Evolutionary conservation across 371 early-diverging fungal species (phyloP), one percentile per base, ranked within the genome.

Genomic region (Mucor lusitanicus): DNA sequence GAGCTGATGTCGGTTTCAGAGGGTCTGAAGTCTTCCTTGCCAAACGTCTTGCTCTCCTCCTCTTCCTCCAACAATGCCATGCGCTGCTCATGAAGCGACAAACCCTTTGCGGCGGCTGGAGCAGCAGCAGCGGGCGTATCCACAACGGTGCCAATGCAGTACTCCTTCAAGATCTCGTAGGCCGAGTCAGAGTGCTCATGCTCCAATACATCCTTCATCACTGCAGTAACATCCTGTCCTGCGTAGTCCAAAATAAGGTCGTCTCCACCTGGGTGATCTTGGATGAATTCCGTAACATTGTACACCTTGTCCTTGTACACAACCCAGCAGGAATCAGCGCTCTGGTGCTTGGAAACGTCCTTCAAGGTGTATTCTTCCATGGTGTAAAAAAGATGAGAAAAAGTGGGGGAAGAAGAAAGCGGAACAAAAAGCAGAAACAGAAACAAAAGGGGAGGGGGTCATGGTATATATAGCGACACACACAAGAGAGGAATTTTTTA

Each of bases 141-240:
- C 3, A 39, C 59, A 32, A 95, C 68, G 6, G 73, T 75, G 39
- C 97, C 97, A 65, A 97, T 88, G 69, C 80, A 84, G 65, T 90
- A 88, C 39, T 92, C 93, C 35, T 85, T 85, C 44, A 97, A 84
- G 70, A 97, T 87, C 30, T 88, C 88, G 78, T 92, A 95, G 9
- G 97, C 97, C 1, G 87, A 80, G 30, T 92, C 89, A 1, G 94
- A 91, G 76, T 97, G 97, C n/a, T 77, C 67, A 81, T 97, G 97
- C 73, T 86, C 83, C 64, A 76, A 68, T 27, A 84, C 78, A 79
- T 97, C 96, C 60, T 86, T 79, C 90, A 97, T 88, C 27, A 87
- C 77, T 30, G 68, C 76, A 1, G 88, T 86, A 6, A 92, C 74
- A 74, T 93, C 94, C 61, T 85, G 74, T 30, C 93, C 90, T 54